These are phyloP conservation scores for Aspergillus novoparasiticus DNA, from an alignment of 2,329 filamentous ascomycete genomes.

Conservation along the genomic window DNA sequence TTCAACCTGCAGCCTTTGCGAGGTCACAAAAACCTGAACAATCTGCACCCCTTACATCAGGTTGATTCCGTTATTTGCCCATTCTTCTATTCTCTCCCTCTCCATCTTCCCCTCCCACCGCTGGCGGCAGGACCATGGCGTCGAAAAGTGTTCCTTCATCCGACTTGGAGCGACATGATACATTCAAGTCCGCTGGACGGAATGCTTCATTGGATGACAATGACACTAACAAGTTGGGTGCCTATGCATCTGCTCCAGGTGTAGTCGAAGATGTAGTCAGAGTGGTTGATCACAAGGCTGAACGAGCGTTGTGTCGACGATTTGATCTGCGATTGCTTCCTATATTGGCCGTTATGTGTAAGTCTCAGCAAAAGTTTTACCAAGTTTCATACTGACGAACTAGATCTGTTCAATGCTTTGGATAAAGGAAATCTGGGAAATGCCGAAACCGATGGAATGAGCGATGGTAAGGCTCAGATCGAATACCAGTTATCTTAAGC, in stretches of 20 bases:
- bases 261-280: constrained; percentile 31
- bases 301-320: constrained; percentile 55
- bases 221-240: constrained; percentile 13
- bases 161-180: constrained; percentile 9
- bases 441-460: constrained; percentile 58
- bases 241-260: constrained; percentile 17
- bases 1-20: background rate
- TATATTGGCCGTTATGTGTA: constrained; percentile 60
- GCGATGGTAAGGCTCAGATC: constrained; percentile 30
- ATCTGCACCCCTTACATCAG: background rate
- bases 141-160: background rate
- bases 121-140: constrained; percentile 6
- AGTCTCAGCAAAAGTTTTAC: constrained; percentile 9
- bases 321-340: constrained; percentile 57
- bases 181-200: constrained; percentile 6
- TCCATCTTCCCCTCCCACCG: background rate
- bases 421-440: constrained; percentile 58
- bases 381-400: constrained; percentile 3
- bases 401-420: constrained; percentile 58
- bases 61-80: background rate
- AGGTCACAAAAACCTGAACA: background rate
- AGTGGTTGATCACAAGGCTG: constrained; percentile 49
- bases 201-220: constrained; percentile 17
- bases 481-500: too few species aligned
- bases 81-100: background rate